These are phyloP conservation scores for Pseudogymnoascus sp. DNA, from an alignment of 2,329 filamentous ascomycete species.

Conservation along the genomic window DNA sequence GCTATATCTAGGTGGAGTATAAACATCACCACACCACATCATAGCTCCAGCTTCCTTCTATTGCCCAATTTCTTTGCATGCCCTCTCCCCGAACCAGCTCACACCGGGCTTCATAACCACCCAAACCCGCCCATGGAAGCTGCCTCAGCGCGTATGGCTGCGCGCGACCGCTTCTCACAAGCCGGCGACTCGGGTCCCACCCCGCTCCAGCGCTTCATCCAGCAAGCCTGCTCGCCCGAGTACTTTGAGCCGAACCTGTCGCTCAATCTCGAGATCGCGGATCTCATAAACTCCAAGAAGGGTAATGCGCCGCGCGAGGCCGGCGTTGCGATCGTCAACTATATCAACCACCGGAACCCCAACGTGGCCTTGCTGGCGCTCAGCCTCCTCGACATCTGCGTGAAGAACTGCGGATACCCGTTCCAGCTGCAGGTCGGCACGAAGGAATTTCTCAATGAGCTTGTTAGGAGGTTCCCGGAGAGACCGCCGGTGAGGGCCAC, in stretches of 20 bases:
- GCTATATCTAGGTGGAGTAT: background rate
- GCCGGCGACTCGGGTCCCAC: conserved; percentile 73
- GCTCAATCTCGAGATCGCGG: conserved; percentile 90
- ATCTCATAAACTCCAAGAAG: conserved; percentile 96
- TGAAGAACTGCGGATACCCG: conserved; percentile 99
- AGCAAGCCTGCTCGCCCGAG: conserved; percentile 91
- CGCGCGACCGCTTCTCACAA: conserved; percentile 86
- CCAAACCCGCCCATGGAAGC: conserved; percentile 64
- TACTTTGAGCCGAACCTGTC: conserved; percentile 98
- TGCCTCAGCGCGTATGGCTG: conserved; percentile 88
- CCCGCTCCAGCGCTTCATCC: conserved; percentile 89
- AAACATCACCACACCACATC: conserved; percentile 11
- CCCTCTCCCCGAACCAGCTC: background rate
- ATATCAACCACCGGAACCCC: conserved; percentile 94
- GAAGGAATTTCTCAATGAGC: conserved; percentile 97
- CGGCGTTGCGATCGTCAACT: conserved; percentile 84
- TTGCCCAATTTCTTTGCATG: background rate
- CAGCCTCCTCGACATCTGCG: conserved; percentile 92
- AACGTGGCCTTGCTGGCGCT: conserved; percentile 89
- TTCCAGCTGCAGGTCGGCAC: conserved; percentile 98
- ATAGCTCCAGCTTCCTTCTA: conserved; percentile 8
- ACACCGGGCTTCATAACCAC: conserved; percentile 7
- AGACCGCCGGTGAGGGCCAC: conserved; percentile 79
- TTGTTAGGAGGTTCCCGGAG: conserved; percentile 92
- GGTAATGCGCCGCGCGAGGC: conserved; percentile 92